Conservation (phyloP, 2,329 filamentous ascomycete genomes). For the Cercospora berteroae region DNA sequence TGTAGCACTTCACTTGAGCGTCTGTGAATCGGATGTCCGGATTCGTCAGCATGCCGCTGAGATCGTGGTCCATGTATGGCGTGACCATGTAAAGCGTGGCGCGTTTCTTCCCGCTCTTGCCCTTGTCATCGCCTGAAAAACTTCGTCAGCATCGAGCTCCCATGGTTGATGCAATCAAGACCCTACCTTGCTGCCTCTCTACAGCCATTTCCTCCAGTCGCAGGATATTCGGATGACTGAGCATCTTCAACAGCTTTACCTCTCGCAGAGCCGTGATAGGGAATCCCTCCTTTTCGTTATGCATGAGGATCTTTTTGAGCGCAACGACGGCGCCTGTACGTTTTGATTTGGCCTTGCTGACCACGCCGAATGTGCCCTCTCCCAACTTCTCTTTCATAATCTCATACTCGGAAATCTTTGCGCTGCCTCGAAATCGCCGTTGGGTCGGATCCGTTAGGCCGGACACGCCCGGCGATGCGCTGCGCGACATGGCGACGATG, state of each 20-base stretch:
- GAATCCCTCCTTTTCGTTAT: conserved; percentile 98
- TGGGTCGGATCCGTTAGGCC: conserved; percentile 48
- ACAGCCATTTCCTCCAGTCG: conserved; percentile 94
- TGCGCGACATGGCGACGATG: conserved; percentile 45
- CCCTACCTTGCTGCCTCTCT: conserved; percentile 73
- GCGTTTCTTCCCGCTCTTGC: conserved; percentile 52
- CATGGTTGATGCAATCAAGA: background rate
- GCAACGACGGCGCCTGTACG: conserved; percentile 75
- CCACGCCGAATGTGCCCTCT: conserved; percentile 95
- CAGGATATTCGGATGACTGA: conserved; percentile 88
- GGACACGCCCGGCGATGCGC: conserved; percentile 43
- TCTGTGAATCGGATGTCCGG: conserved; percentile 83
- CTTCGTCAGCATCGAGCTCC: conserved; percentile 11
- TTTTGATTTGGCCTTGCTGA: conserved; percentile 81
- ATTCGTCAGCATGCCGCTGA: conserved; percentile 96
- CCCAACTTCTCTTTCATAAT: conserved; percentile 74
- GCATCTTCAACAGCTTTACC: conserved; percentile 92
- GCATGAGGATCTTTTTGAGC: conserved; percentile 98
- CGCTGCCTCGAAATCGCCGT: conserved; percentile 76
- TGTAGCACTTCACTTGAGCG: conserved; percentile 95
- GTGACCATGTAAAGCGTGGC: conserved; percentile 98
- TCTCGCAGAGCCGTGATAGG: conserved; percentile 97
- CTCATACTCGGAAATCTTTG: conserved; percentile 76
- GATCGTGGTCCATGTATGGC: conserved; percentile 97
- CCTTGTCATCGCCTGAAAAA: conserved; percentile 33